Base-by-base conservation (phyloP, 2,329 filamentous ascomycete species). In the Talaromyces sp. region DNA sequence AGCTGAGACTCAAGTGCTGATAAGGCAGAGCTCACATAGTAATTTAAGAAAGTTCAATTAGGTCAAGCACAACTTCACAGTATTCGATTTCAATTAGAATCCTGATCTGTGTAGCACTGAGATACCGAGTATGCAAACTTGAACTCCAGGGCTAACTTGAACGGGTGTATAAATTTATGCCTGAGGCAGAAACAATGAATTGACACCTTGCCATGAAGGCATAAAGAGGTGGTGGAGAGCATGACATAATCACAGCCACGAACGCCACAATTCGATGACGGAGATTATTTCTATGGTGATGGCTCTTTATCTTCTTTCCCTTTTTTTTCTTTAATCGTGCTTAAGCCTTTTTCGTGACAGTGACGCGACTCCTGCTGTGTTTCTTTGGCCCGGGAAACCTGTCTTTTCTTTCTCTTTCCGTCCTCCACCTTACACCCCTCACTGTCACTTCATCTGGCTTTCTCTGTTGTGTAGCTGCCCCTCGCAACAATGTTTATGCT, bases 401-500 rank as follows among this genome's bases (percentile, higher is more conserved):
- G 14, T 16, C 35, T 24, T 40, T 22, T 22, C 22, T 36, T 37
- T 29, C 14, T 35, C 8, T 14, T 16, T 42, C 13, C 13, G 20
- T 5, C 33, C 33, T 27, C 30, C 41, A 27, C 49, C 45, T 27
- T 43, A 52, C 47, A n/a, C 37, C 17, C 40, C 13, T 22, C 43
- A 30, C 42, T 17, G 30, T 37, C 29, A n/a, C 19, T 11, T 10
- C 27, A 42, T 42, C 14, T 13, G 22, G 36, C 32, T 41, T 36
- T 20, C 50, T 43, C 48, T 47, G 30, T 30, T 58, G 49, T 61
- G 60, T 54, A 56, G 56, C 58, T 63, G 55, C 62, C 60, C 60
- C 62, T 65, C 61, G 59, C 66, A 65, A 71, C 65, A 60, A 82
- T 82, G 80, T 82, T 82, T 74, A 81, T 82, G 78, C 77, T 82